These are phyloP conservation scores for Entonaema liquescens DNA, from an alignment of 495 filamentous ascomycete species.

Conservation along the genomic window DNA sequence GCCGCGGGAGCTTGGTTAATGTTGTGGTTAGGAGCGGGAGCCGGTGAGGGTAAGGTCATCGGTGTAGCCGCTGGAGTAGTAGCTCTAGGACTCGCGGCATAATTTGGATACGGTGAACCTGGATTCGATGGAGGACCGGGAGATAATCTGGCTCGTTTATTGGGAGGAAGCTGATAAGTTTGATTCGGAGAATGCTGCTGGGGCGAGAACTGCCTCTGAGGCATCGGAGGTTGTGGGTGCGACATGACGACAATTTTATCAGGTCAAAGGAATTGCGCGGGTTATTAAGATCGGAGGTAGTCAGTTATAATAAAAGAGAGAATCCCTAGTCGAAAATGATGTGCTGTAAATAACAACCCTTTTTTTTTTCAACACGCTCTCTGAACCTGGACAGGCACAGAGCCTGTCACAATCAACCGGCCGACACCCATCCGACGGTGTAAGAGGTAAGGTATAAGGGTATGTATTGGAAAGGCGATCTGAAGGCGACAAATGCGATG, in stretches of 20 bases:
- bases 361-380: conserved; percentile 13
- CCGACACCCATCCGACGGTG: conserved; percentile 37
- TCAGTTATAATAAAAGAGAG: background rate
- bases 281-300: background rate
- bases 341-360: background rate
- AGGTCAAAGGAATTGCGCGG: background rate
- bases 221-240: conserved; percentile 40
- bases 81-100: conserved; percentile 42
- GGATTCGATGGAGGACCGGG: conserved; percentile 55
- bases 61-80: conserved; percentile 39
- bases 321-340: background rate
- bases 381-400: conserved; percentile 40
- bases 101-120: conserved; percentile 39
- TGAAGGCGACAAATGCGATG: conserved; percentile 20
- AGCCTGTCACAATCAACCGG: conserved; percentile 36
- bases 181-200: conserved; percentile 52
- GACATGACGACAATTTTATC: conserved; percentile 31
- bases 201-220: conserved; percentile 48
- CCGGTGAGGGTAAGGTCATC: conserved; percentile 40
- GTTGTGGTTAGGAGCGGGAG: conserved; percentile 39
- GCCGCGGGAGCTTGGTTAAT: conserved; percentile 35
- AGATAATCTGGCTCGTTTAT: conserved; percentile 74
- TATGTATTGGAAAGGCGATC: background rate
- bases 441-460: conserved; percentile 6
- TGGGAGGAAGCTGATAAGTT: conserved; percentile 58